Evolutionary conservation across 177 flowering plant species (phyloP), one percentile per base, ranked within the genome.

Genomic region (Telopea speciosissima): DNA sequence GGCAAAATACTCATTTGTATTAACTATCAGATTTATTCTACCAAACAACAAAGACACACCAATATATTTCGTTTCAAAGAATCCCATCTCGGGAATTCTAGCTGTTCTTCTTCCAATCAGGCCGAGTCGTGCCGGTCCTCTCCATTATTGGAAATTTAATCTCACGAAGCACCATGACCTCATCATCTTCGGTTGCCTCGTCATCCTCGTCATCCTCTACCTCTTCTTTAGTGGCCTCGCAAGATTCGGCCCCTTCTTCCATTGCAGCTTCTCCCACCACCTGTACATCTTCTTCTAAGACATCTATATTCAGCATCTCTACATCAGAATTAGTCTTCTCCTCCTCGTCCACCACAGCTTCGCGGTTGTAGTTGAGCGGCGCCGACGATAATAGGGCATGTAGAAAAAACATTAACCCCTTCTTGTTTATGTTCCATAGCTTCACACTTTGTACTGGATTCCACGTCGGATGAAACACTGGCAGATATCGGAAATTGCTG

Each of bases 381-480:
- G 72, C 60, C 14, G 67, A 62, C 16, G 60, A n/a, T 3, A 44
- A 25, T 24, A 70, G 52, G 0, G 28, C 60, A 17, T 63, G 67
- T 12, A 70, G 60, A 16, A 70, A n/a, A 17, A 64, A 10, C 21
- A 70, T 62, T 24, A 70, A 70, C 19, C 72, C 72, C 5, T 26
- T 42, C 22, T 70, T 70, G 40, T 63, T 70, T 8, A 70, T 70
- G 22, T 70, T 70, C 72, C 72, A 70, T 9, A 63, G 42, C 24
- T 56, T 70, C 22, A 70, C 24, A 5, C 44, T 33, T 25, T 65
- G 72, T 16, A 70, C 21, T 44, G 72, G 72, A 1, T 33, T 25
- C 72, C 72, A 70, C 21, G 54, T 70, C 11, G 72, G 72, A 25
- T 45, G 60, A 45, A 10, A 70, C 1, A 28, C 58, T 5, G 67